Evolutionary conservation across 441 rosid species (phyloP).

Genomic region (Gossypium davidsonii): DNA sequence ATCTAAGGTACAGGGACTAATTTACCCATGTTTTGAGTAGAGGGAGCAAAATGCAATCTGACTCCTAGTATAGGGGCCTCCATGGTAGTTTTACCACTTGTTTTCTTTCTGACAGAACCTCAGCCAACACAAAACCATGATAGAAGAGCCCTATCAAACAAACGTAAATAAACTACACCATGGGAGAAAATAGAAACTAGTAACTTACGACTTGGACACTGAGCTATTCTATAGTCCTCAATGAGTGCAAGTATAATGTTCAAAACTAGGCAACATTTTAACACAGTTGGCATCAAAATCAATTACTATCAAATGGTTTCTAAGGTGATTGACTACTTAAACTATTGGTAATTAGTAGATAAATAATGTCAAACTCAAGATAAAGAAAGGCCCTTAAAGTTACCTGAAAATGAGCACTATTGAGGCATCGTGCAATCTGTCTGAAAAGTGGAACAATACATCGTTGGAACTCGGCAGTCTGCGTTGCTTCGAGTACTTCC

Average conservation of each 20-base stretch:
- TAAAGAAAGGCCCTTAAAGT: not conserved
- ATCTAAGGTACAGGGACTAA: too few relatives aligned
- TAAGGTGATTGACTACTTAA: not conserved
- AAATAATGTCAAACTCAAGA: not conserved
- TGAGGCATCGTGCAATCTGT: slow-evolving; percentile 83
- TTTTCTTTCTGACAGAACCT: not conserved
- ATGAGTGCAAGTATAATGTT: not conserved
- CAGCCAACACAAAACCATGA: too few relatives aligned
- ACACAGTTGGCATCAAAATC: too few relatives aligned
- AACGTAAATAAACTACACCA: not conserved
- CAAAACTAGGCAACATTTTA: not conserved
- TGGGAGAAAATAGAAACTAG: not conserved
- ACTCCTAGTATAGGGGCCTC: too few relatives aligned
- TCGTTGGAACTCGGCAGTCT: slow-evolving; percentile 78
- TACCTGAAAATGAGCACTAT: slow-evolving; percentile 88
- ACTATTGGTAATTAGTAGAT: not conserved
- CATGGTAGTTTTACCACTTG: too few relatives aligned
- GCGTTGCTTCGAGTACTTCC: slow-evolving; percentile 90
- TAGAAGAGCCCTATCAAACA: not conserved
- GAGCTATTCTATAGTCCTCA: not conserved
- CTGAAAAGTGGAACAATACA: slow-evolving; percentile 83
- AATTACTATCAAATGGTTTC: too few relatives aligned
- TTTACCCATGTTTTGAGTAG: too few relatives aligned
- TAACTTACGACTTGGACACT: not conserved
- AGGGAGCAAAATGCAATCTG: too few relatives aligned